Base-by-base conservation (phyloP, 768 basidiomycete species). In the Wakefieldia striispora region DNA sequence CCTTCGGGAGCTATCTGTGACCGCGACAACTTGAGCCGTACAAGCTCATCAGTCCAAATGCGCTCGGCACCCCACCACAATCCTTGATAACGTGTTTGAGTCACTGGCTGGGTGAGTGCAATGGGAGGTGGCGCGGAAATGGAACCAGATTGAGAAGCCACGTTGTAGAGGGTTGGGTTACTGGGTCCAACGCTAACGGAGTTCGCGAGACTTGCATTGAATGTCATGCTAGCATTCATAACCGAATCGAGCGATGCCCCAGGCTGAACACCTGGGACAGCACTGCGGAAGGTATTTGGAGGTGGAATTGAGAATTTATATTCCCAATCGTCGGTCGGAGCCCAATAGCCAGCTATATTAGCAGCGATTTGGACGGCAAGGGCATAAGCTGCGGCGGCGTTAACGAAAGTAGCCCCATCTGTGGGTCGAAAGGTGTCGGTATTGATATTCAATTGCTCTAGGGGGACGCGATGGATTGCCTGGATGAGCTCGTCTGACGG, bases 31-130 rank as follows among this genome's bases (percentile, higher is more conserved):
- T 89, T 89, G 42, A 95, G 73, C 20, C 92, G 80, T 33, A 94
- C 79, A 47, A 94, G 78, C 54, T 95, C 92, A 50, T 87, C 88
- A 5, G 78, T 72, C 91, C 92, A 95, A 45, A 94, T 88, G 26
- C 89, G 78, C 61, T 94, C 92, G 1, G 84, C 81, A 8, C 93
- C 93, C 86, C 88, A 89, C 91, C 91, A 95, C 8, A 94, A 62
- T 2, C 89, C 89, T 60, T 91, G 88, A 61, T 82, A 91, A 36
- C 82, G 73, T 42, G 69, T 76, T 59, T 88, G 85, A 0, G 68
- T 70, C 26, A 75, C 61, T 1, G 60, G 64, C 42, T 75, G 71
- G 8, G 54, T 44, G 27, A 57, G 60, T 36, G 55, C 26, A 19
- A 68, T 19, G 11, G 46, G 59, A 0, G 45, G 44, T 21, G 59